Evolutionary conservation across 495 filamentous ascomycete genomes (phyloP).

Genomic region (Pyrenula massariospora): DNA sequence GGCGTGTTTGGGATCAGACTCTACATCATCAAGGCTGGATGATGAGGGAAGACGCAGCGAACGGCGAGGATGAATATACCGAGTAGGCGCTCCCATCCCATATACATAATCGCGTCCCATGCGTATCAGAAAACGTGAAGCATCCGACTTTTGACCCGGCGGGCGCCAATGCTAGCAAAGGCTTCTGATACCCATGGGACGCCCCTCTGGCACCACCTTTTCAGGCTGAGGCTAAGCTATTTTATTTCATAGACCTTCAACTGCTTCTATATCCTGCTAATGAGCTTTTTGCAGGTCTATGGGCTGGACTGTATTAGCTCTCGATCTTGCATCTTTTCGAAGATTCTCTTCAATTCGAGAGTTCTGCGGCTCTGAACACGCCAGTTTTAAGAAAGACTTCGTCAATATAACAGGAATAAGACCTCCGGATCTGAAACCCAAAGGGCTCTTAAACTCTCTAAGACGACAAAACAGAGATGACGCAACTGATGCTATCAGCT

Average conservation of each 20-base stretch:
- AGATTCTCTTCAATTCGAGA: constrained; percentile 18
- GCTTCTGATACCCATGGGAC: too few relatives aligned
- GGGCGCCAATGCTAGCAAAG: too few relatives aligned
- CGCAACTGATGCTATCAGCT: background rate
- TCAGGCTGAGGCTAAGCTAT: too few relatives aligned
- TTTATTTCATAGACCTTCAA: too few relatives aligned
- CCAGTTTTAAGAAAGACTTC: background rate
- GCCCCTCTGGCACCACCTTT: too few relatives aligned
- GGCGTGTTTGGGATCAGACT: constrained; percentile 47
- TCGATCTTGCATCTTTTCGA: constrained; percentile 37
- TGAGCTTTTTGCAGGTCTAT: too few relatives aligned
- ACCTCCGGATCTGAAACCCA: background rate
- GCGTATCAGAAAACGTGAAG: too few relatives aligned
- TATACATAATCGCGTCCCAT: too few relatives aligned
- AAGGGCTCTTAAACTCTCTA: background rate
- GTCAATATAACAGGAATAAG: background rate
- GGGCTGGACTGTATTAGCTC: constrained; percentile 38
- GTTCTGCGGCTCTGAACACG: constrained; percentile 31
- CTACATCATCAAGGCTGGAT: background rate
- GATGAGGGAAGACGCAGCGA: too few relatives aligned
- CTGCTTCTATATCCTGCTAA: too few relatives aligned
- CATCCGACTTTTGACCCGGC: too few relatives aligned
- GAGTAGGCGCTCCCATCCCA: too few relatives aligned
- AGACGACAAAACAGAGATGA: background rate
- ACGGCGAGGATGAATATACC: constrained; percentile 11